These are phyloP conservation scores for Nicotiana paniculata DNA, from an alignment of 257 asterid species.

Conservation along the genomic window DNA sequence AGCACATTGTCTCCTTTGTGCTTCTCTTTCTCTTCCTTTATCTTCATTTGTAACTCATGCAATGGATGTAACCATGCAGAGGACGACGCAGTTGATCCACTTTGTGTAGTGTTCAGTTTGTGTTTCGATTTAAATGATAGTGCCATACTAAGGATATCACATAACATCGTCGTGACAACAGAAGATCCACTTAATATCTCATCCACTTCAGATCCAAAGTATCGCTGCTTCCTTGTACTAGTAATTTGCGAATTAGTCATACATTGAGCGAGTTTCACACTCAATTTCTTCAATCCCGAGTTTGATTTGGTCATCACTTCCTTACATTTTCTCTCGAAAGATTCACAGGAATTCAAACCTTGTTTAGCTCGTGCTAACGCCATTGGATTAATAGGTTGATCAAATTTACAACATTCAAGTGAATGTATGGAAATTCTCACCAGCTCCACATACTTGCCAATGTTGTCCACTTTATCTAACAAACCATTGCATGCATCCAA, in stretches of 20 bases:
- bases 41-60: background rate
- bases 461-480: background rate
- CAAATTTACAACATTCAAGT: background rate
- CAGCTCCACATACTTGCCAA: background rate
- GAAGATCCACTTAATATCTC: constrained; percentile 1
- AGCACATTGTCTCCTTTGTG: background rate
- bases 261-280: no score
- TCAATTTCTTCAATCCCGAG: no score
- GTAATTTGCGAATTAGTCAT: background rate
- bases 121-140: background rate
- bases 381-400: background rate
- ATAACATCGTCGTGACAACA: background rate
- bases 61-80: background rate
- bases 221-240: background rate
- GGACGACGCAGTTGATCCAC: no score
- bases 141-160: background rate
- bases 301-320: background rate
- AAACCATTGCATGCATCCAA: background rate
- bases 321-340: background rate
- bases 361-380: background rate
- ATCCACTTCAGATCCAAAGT: background rate
- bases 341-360: background rate
- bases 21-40: constrained; percentile 1
- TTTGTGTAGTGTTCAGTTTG: background rate
- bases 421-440: background rate